A percentile compares a stretch with the other conserved stretches of the same genome.
Evolutionary conservation across 352 stramenopile genomes (phyloP).

Genomic region (Phytophthora palmivora): DNA sequence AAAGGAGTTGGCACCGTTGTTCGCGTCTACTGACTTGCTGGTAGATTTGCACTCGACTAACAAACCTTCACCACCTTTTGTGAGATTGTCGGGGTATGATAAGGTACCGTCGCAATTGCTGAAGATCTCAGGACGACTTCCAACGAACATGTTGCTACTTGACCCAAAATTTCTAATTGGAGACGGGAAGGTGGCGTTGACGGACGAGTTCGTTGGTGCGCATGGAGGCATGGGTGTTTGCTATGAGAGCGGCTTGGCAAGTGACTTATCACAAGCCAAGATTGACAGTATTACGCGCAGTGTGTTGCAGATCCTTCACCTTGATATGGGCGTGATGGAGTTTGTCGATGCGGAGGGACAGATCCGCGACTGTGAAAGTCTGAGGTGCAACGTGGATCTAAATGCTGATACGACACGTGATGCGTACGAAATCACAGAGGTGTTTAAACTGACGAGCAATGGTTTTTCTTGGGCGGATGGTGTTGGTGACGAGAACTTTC

Average conservation of each 20-base stretch:
- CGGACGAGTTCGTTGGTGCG: constrained; percentile 74
- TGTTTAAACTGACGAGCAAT: constrained; percentile 64
- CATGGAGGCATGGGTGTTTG: constrained; percentile 70
- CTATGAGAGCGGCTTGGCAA: constrained; percentile 72
- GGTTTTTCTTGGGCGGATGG: constrained; percentile 68
- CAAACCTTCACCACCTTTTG: constrained; percentile 72
- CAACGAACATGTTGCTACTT: constrained; percentile 67
- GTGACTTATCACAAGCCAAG: constrained; percentile 56
- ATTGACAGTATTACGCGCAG: constrained; percentile 49
- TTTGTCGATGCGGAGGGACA: constrained; percentile 23
- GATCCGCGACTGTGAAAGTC: neutral
- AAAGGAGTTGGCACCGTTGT: constrained; percentile 59
- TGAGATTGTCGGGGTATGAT: constrained; percentile 58
- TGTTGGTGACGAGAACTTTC: constrained; percentile 70
- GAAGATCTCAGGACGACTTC: constrained; percentile 47
- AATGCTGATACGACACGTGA: neutral
- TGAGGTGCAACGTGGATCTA: neutral
- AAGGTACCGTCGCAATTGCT: constrained; percentile 33
- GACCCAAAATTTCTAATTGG: constrained; percentile 67
- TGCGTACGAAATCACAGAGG: constrained; percentile 61
- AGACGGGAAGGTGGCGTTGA: constrained; percentile 63
- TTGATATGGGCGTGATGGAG: constrained; percentile 48
- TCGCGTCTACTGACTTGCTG: constrained; percentile 62
- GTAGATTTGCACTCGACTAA: constrained; percentile 85
- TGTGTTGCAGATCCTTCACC: constrained; percentile 56